These are phyloP conservation scores for Rheum nobile DNA, from an alignment of 148 eudicot genomes.

Conservation along the genomic window DNA sequence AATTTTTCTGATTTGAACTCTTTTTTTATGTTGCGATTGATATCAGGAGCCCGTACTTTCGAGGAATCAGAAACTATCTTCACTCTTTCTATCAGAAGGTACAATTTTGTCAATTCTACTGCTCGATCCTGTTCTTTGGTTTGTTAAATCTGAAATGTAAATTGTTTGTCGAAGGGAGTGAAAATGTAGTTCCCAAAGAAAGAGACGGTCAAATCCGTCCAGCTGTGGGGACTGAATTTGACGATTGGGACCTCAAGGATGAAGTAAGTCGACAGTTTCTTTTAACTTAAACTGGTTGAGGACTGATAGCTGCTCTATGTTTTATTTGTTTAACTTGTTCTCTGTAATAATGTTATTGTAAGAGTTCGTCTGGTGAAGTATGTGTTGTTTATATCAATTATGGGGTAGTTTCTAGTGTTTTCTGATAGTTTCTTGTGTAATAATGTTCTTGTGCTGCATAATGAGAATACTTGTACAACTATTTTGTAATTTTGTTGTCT, in stretches of 20 bases:
- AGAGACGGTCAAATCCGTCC: constrained; percentile 18
- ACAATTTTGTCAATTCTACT: not conserved
- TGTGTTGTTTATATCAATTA: not conserved
- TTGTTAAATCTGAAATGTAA: not conserved
- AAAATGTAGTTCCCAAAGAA: constrained; percentile 14
- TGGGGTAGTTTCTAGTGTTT: not conserved
- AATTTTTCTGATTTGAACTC: not conserved
- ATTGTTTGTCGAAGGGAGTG: constrained; percentile 11
- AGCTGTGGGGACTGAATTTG: constrained; percentile 1
- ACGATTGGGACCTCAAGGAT: constrained; percentile 2
- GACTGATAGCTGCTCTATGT: too few relatives aligned
- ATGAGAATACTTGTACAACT: not conserved
- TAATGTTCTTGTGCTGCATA: not conserved
- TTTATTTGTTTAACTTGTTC: not conserved
- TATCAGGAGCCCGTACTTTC: not conserved
- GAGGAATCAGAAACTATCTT: not conserved
- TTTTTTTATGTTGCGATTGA: not conserved
- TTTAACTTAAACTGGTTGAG: not conserved
- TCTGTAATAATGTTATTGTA: not conserved
- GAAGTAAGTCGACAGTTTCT: not conserved
- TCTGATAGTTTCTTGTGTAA: not conserved
- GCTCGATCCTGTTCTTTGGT: not conserved
- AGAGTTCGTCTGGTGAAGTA: not conserved
- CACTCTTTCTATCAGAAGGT: not conserved
- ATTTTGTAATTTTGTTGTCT: not conserved